Evolutionary conservation across 805 yeast species (phyloP).

Genomic region (Candida vartiovaarae): DNA sequence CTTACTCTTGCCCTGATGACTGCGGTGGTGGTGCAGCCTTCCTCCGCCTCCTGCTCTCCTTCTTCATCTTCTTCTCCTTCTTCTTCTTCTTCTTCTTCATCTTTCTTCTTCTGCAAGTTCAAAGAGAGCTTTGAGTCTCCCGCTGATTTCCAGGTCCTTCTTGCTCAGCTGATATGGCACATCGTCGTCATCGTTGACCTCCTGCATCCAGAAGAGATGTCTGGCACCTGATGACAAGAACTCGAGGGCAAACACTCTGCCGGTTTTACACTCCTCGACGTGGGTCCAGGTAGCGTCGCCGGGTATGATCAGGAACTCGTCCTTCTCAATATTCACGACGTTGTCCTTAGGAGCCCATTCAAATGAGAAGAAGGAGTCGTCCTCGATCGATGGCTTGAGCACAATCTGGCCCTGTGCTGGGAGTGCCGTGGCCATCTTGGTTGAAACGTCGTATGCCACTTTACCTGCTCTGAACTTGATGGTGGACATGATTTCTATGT

Average conservation of each 20-base stretch:
- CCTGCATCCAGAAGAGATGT: conserved; percentile 66
- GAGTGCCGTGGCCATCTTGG: conserved; percentile 61
- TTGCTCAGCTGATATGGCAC: conserved; percentile 48
- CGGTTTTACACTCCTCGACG: conserved; percentile 62
- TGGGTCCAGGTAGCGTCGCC: conserved; percentile 80
- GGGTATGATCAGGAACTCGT: conserved; percentile 68
- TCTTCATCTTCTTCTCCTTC: conserved; percentile 25
- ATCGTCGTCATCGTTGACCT: conserved; percentile 56
- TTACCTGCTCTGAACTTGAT: conserved; percentile 70
- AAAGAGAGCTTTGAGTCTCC: conserved; percentile 42
- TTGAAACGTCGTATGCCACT: conserved; percentile 54
- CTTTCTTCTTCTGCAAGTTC: conserved; percentile 33
- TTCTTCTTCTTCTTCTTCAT: conserved; percentile 25
- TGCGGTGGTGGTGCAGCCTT: background rate
- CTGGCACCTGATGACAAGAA: conserved; percentile 58
- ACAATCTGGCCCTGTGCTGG: conserved; percentile 61
- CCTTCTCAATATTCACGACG: conserved; percentile 38
- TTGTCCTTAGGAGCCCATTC: conserved; percentile 64
- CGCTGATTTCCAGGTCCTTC: conserved; percentile 46
- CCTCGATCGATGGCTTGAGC: conserved; percentile 58
- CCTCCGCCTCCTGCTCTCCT: conserved; percentile 23
- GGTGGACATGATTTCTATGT: conserved; percentile 7
- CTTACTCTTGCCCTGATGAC: conserved; percentile 6
- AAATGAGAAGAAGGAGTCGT: conserved; percentile 63
- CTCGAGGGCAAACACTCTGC: conserved; percentile 66